A percentile compares a stretch with the other conserved stretches of the same genome.
These are phyloP conservation scores for Colletotrichum cordylinicola DNA, from an alignment of 2,329 filamentous ascomycete genomes.

Conservation along the genomic window DNA sequence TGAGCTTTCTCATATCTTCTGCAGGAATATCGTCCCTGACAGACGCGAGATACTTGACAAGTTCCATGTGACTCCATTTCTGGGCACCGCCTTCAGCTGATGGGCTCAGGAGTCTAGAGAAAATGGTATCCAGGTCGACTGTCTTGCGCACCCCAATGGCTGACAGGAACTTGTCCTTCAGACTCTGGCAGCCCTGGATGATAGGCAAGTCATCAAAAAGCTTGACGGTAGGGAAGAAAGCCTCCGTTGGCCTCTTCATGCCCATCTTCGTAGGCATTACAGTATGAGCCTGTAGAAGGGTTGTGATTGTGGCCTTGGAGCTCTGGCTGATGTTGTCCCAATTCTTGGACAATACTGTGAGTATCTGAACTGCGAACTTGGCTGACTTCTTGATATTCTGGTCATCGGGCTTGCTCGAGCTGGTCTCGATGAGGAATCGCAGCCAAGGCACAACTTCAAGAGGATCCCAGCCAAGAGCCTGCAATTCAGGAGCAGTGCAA, in stretches of 20 bases:
- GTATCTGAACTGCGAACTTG: constrained; percentile 77
- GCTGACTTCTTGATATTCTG: constrained; percentile 75
- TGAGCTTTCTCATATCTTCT: constrained; percentile 81
- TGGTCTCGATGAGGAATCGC: constrained; percentile 75
- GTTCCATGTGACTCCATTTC: constrained; percentile 90
- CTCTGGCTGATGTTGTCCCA: constrained; percentile 80
- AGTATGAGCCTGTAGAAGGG: constrained; percentile 69
- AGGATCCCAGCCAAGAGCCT: constrained; percentile 85
- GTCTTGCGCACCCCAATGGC: constrained; percentile 93
- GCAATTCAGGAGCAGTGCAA: constrained; percentile 71
- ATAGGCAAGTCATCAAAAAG: constrained; percentile 93
- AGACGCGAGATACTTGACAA: constrained; percentile 92
- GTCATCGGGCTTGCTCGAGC: constrained; percentile 62
- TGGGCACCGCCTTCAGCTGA: constrained; percentile 58
- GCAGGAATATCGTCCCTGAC: constrained; percentile 87
- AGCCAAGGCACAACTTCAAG: constrained; percentile 88
- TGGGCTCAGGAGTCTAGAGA: constrained; percentile 78
- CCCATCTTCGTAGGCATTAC: constrained; percentile 91
- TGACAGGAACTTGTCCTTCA: constrained; percentile 89
- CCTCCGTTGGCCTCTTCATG: constrained; percentile 83
- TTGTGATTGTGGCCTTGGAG: constrained; percentile 69
- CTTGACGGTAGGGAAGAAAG: constrained; percentile 93
- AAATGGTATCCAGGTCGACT: constrained; percentile 91
- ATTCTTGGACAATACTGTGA: constrained; percentile 83
- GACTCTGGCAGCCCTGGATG: constrained; percentile 74